phyloP scores from a whole-genome alignment of 306 rosid genomes.

The Hippophae tibetana region DNA sequence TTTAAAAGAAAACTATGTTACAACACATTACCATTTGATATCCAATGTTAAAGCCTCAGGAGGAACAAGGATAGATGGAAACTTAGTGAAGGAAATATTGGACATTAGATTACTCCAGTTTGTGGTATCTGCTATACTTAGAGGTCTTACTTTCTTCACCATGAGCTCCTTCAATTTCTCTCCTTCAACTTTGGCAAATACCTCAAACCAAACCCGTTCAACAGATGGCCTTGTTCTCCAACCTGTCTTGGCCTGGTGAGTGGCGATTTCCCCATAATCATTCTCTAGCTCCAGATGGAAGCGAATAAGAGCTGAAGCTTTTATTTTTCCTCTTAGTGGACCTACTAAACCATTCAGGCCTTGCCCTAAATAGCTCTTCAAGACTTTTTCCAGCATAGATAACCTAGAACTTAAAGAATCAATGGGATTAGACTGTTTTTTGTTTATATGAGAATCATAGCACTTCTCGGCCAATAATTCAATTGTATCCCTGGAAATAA shows the following conservation, averaged over 20 bases:
- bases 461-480: slow-evolving; percentile 83
- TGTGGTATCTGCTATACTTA: slow-evolving; percentile 48
- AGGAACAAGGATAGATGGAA: slow-evolving; percentile 60
- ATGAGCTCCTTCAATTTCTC: slow-evolving; percentile 41
- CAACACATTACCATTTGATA: slow-evolving; percentile 62
- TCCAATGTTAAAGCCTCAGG: slow-evolving; percentile 79
- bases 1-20: slow-evolving; percentile 9
- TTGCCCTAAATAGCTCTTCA: slow-evolving; percentile 40
- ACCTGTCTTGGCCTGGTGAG: slow-evolving; percentile 25
- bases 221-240: slow-evolving; percentile 68
- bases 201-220: slow-evolving; percentile 57
- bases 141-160: slow-evolving; percentile 47
- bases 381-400: slow-evolving; percentile 40
- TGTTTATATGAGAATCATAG: slow-evolving; percentile 23
- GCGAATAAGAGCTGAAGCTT: slow-evolving; percentile 42
- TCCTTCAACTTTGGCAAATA: slow-evolving; percentile 48
- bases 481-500: slow-evolving; percentile 46
- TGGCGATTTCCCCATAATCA: slow-evolving; percentile 23
- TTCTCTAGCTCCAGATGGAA: slow-evolving; percentile 66
- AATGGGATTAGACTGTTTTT: slow-evolving; percentile 35
- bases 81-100: slow-evolving; percentile 65
- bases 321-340: slow-evolving; percentile 55
- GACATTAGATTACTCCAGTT: slow-evolving; percentile 71
- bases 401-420: slow-evolving; percentile 49
- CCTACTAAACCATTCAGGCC: slow-evolving; percentile 31